Evolutionary conservation across 2,329 filamentous ascomycete species (phyloP).

Genomic region (Hymenotorrendiella dingleyae): DNA sequence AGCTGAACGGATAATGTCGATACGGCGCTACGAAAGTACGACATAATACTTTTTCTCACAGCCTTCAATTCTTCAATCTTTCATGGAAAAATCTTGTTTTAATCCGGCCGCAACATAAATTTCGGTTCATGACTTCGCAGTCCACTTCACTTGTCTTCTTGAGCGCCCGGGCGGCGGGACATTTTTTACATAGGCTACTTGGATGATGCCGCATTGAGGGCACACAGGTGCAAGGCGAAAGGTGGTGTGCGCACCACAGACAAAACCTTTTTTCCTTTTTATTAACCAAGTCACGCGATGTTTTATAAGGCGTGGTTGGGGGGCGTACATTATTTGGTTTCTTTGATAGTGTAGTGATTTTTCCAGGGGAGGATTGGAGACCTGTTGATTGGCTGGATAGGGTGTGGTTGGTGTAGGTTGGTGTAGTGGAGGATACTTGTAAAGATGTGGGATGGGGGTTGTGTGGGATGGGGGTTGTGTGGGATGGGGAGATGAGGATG

Average conservation of each 20-base stretch:
- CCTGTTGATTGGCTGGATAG: neutral
- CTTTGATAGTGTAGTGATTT: neutral
- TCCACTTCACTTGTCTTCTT: conserved; percentile 1
- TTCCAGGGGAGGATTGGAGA: neutral
- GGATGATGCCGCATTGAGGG: neutral
- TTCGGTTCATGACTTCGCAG: conserved; percentile 3
- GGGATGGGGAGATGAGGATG: too few species aligned
- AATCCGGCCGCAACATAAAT: conserved; percentile 4
- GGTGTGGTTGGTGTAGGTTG: neutral
- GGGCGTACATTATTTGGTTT: neutral
- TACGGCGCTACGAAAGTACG: conserved; percentile 4
- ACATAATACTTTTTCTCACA: neutral
- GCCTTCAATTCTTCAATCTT: conserved; percentile 6
- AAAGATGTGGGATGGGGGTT: neutral
- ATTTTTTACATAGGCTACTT: neutral
- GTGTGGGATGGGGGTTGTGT: neutral
- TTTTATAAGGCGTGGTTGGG: neutral
- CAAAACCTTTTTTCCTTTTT: neutral
- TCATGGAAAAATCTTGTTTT: conserved; percentile 2
- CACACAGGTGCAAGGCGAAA: neutral
- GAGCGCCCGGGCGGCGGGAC: conserved; percentile 4
- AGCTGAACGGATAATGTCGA: conserved; percentile 1
- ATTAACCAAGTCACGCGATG: neutral
- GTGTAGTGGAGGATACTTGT: neutral
- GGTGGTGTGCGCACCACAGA: neutral